Conservation (phyloP, 2,329 filamentous ascomycete genomes). For the Hypoxylon rubiginosum region DNA sequence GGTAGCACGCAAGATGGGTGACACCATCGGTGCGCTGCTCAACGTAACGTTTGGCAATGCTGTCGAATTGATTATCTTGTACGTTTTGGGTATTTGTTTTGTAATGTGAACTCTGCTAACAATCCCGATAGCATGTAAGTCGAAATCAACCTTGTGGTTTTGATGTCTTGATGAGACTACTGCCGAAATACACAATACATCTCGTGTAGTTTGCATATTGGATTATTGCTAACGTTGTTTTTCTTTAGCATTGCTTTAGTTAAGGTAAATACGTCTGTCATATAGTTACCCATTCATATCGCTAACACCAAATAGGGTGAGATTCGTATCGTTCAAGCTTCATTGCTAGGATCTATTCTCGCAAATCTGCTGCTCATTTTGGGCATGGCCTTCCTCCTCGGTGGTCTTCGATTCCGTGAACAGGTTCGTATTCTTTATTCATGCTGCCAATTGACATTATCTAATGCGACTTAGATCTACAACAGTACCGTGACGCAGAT, state of each 20-base stretch:
- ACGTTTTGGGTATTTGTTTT: constrained; percentile 45
- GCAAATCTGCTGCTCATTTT: constrained; percentile 90
- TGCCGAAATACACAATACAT: not conserved
- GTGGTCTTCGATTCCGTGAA: constrained; percentile 87
- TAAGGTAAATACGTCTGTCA: no score
- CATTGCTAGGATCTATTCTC: constrained; percentile 88
- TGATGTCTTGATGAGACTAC: not conserved
- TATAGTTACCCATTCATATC: no score
- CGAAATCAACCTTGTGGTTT: not conserved
- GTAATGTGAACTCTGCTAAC: constrained; percentile 36
- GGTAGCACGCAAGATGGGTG: constrained; percentile 78
- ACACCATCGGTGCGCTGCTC: constrained; percentile 78
- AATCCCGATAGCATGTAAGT: constrained; percentile 47
- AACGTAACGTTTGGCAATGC: constrained; percentile 86
- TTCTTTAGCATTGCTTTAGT: constrained; percentile 77
- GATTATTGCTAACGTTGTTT: constrained; percentile 53
- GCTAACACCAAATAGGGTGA: no score
- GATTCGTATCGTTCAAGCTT: constrained; percentile 92
- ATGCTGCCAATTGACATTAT: not conserved
- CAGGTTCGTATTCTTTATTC: constrained; percentile 68
- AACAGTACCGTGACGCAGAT: constrained; percentile 97
- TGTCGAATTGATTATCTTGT: constrained; percentile 84
- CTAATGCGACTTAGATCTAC: constrained; percentile 73
- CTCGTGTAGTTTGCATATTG: not conserved
- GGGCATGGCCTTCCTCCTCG: constrained; percentile 91